Evolutionary conservation across 1,139 yeast species (phyloP), one percentile per base, ranked within the genome.

Genomic region (Pichia sp.): DNA sequence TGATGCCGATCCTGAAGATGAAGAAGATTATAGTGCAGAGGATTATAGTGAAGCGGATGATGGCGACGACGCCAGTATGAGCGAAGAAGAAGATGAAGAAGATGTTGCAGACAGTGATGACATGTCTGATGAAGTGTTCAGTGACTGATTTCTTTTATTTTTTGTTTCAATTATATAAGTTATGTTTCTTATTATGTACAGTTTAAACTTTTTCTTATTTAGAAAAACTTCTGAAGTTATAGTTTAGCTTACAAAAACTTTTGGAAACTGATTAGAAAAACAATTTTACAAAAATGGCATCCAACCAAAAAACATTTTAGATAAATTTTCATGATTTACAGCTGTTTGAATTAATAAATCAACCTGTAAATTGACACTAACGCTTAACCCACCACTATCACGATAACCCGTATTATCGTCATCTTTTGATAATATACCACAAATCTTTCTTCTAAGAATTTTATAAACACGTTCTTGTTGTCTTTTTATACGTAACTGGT

Each of bases 231-330:
- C 18, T 18, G 18, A 18, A 18, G 18, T 18, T 18, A 18, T 18
- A 18, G 18, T 18, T 18, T 18, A 18, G 18, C 18, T 18, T 18
- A 18, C 18, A 18, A 18, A 18, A 18, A 18, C 18, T 18, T 18
- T 18, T 18, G 18, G 18, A 34, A 30, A 38, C 37, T 7, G 11
- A 27, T 26, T 27, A 8, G 6, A 10, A 10, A 27, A 30, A 6
- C 5, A 10, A 11, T 11, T 18, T n/a, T 51, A 51, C 32, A 51
- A 46, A 40, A 44, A 51, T 42, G 97, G 83, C 60, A 86, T 78
- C 98, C 98, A 92, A 3, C 99, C 99, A 35, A 86, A 81, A 65
- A 88, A 94, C 98, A 94, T 92, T 57, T 76, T 83, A 33, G 87
- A 74, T 46, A 94, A 69, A 54, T 83, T 81, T 47, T 82, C 86